phyloP scores from a whole-genome alignment of 805 yeast species.

The Schwanniomyces yamadae region DNA sequence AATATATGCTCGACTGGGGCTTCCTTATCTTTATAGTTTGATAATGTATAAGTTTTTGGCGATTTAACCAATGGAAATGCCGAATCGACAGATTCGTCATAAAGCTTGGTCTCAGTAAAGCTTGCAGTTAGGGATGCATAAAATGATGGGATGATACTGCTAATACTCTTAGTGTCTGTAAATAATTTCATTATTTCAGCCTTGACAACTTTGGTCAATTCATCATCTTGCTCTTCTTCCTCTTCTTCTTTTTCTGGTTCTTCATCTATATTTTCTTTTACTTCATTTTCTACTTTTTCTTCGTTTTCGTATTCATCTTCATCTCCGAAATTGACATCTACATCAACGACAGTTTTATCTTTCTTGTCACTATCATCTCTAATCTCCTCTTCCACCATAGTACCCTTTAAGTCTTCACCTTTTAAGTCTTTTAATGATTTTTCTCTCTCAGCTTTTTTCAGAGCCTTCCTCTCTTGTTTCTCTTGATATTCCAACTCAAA shows the following conservation, averaged over 20 bases:
- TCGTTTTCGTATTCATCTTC: constrained; percentile 3
- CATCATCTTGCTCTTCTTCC: constrained; percentile 23
- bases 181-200: constrained; percentile 32
- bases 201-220: constrained; percentile 32
- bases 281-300: constrained; percentile 3
- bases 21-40: constrained; percentile 33
- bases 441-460: constrained; percentile 32
- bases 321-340: neutral
- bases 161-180: constrained; percentile 28
- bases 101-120: too few species aligned
- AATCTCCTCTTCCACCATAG: neutral
- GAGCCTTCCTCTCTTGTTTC: too few species aligned
- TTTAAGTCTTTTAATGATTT: constrained; percentile 9
- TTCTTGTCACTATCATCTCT: constrained; percentile 5
- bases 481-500: constrained; percentile 32
- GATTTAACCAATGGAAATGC: constrained; percentile 34
- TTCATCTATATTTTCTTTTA: constrained; percentile 6
- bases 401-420: too few species aligned
- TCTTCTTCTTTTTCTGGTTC: constrained; percentile 7
- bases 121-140: constrained; percentile 18
- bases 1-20: constrained; percentile 38
- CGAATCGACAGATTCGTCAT: constrained; percentile 10
- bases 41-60: constrained; percentile 40
- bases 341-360: constrained; percentile 6
- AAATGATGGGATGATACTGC: constrained; percentile 35